Evolutionary conservation across 1,284 basidiomycete species (phyloP).

Genomic region (Boletus sp.): DNA sequence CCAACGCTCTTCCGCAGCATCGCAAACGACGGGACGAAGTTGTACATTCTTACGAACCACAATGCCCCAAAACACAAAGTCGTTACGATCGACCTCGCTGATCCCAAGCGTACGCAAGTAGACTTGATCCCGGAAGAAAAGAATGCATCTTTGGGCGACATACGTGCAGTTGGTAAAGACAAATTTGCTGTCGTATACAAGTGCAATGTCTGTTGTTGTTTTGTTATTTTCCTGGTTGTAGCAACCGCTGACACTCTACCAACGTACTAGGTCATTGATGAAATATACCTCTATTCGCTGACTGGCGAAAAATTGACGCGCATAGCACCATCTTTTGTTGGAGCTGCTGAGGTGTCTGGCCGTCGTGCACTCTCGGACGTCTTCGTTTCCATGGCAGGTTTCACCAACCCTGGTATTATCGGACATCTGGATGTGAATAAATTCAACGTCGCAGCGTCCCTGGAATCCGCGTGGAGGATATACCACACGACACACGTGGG

Average conservation of each 20-base stretch:
- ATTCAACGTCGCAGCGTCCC: constrained; percentile 32
- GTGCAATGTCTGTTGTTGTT: constrained; percentile 53
- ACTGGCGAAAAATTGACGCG: constrained; percentile 55
- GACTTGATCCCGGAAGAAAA: constrained; percentile 74
- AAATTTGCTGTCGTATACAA: constrained; percentile 68
- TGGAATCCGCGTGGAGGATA: constrained; percentile 52
- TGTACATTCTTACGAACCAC: constrained; percentile 67
- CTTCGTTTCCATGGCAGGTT: constrained; percentile 67
- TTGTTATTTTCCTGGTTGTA: neutral
- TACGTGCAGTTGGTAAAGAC: constrained; percentile 52
- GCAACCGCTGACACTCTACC: constrained; percentile 13
- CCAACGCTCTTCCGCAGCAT: constrained; percentile 40
- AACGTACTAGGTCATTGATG: constrained; percentile 65
- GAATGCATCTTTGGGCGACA: constrained; percentile 55
- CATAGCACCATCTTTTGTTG: constrained; percentile 68
- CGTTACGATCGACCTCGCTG: constrained; percentile 61
- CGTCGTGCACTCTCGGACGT: constrained; percentile 60
- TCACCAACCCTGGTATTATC: constrained; percentile 71
- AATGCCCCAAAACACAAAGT: constrained; percentile 66
- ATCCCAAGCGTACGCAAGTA: constrained; percentile 44
- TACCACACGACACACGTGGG: constrained; percentile 61
- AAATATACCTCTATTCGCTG: constrained; percentile 72
- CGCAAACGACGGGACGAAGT: constrained; percentile 60
- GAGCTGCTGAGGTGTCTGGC: constrained; percentile 55
- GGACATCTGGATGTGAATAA: constrained; percentile 57